Evolutionary conservation across 2,329 filamentous ascomycete genomes (phyloP).

Genomic region (Orbilia blumenaviensis): DNA sequence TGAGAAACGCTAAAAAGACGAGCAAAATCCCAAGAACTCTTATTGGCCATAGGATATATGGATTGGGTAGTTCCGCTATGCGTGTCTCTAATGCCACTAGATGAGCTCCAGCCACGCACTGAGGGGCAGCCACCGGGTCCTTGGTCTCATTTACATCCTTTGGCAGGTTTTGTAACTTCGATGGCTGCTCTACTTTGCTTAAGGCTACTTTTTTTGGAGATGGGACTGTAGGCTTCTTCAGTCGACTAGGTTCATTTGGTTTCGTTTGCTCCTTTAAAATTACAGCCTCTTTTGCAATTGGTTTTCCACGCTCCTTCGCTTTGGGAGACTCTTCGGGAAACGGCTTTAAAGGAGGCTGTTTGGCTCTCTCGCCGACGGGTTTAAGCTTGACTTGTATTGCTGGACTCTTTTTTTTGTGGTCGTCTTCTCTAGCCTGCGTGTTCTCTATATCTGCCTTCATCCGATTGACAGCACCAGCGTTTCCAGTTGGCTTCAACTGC

Average conservation of each 20-base stretch:
- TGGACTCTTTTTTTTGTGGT: neutral
- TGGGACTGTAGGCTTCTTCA: neutral
- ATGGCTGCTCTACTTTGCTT: neutral
- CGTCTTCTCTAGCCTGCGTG: neutral
- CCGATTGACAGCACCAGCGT: neutral
- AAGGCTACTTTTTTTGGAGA: neutral
- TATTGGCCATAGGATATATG: constrained; percentile 15
- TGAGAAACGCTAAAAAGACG: constrained; percentile 20
- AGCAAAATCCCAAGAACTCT: constrained; percentile 18
- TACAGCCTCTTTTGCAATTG: too few species aligned
- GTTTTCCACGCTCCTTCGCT: neutral
- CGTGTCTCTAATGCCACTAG: neutral
- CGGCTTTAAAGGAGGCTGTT: neutral
- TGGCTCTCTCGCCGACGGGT: neutral
- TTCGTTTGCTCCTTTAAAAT: neutral
- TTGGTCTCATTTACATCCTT: neutral
- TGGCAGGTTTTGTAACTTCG: neutral
- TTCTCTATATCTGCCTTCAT: constrained; percentile 2
- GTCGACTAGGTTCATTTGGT: neutral
- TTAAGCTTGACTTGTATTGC: neutral
- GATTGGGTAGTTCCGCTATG: neutral
- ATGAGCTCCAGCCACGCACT: neutral
- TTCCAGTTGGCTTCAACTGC: neutral
- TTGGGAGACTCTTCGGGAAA: neutral
- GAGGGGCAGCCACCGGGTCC: neutral